These are phyloP conservation scores for Septoria petroselini DNA, from an alignment of 2,329 filamentous ascomycete species.

Conservation along the genomic window DNA sequence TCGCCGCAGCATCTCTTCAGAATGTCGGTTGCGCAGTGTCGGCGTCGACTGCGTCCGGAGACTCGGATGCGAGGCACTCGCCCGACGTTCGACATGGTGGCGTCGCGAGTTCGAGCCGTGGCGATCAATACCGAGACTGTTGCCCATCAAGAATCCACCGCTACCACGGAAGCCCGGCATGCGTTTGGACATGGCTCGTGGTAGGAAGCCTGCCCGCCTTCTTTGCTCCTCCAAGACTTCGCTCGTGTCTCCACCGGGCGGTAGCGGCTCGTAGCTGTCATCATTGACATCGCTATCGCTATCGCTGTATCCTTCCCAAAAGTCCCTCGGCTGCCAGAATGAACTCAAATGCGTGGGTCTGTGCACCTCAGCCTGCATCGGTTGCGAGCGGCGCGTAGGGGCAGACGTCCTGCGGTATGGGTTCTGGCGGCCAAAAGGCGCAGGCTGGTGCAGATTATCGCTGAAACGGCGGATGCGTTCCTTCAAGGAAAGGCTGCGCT, in stretches of 20 bases:
- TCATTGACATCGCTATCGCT: constrained; percentile 40
- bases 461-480: constrained; percentile 48
- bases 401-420: constrained; percentile 22
- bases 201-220: constrained; percentile 19
- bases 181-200: constrained; percentile 35
- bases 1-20: constrained; percentile 26
- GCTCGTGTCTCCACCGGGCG: constrained; percentile 48
- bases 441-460: constrained; percentile 44
- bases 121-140: constrained; percentile 55
- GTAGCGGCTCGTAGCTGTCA: constrained; percentile 39
- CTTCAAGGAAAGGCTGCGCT: constrained; percentile 42
- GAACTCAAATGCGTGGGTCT: constrained; percentile 50
- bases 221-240: constrained; percentile 34
- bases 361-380: constrained; percentile 10
- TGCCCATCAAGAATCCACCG: constrained; percentile 52
- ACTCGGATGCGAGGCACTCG: constrained; percentile 9
- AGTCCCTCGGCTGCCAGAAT: constrained; percentile 62
- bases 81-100: constrained; percentile 38
- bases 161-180: constrained; percentile 42
- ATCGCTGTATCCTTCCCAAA: constrained; percentile 57
- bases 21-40: constrained; percentile 16
- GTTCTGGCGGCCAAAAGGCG: constrained; percentile 36
- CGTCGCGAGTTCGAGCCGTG: constrained; percentile 45
- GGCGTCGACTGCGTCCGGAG: constrained; percentile 6
- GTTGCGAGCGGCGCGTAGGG: constrained; percentile 25